Evolutionary conservation across 108 stramenopile species (phyloP).

Genomic region (Licmophora abbreviata): DNA sequence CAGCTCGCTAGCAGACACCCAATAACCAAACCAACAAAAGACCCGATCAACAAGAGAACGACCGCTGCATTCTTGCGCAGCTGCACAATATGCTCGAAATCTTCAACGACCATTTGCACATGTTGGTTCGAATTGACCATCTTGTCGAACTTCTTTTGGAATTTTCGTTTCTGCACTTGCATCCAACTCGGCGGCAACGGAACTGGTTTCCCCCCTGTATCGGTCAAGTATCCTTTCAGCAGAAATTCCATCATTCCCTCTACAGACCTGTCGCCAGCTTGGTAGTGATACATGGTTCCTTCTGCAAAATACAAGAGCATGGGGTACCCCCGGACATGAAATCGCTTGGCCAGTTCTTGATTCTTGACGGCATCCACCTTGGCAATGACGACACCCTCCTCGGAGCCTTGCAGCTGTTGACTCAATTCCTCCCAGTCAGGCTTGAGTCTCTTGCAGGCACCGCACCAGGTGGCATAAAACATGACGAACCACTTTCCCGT

Average conservation of each 20-base stretch:
- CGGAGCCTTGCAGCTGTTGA: constrained; percentile 9
- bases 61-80: constrained; percentile 45
- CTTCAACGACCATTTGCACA: constrained; percentile 16
- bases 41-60: constrained; percentile 29
- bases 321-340: constrained; percentile 33
- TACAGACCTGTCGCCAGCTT: background rate
- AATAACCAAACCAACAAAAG: constrained; percentile 23
- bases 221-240: constrained; percentile 1
- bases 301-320: constrained; percentile 48
- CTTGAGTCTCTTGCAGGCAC: constrained; percentile 7
- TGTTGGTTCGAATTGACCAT: background rate
- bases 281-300: constrained; percentile 39
- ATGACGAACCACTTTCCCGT: constrained; percentile 39
- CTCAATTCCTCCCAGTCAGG: constrained; percentile 8
- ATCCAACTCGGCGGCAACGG: background rate
- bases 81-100: constrained; percentile 42
- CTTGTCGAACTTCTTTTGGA: too few relatives aligned
- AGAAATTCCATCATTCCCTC: constrained; percentile 21
- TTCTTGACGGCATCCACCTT: constrained; percentile 42
- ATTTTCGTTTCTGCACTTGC: too few relatives aligned
- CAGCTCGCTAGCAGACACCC: too few relatives aligned
- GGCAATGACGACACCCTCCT: constrained; percentile 37
- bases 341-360: constrained; percentile 28
- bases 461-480: constrained; percentile 6
- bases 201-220: background rate